phyloP scores from a whole-genome alignment of 2,329 filamentous ascomycete species.

The Hysterium pulicare region DNA sequence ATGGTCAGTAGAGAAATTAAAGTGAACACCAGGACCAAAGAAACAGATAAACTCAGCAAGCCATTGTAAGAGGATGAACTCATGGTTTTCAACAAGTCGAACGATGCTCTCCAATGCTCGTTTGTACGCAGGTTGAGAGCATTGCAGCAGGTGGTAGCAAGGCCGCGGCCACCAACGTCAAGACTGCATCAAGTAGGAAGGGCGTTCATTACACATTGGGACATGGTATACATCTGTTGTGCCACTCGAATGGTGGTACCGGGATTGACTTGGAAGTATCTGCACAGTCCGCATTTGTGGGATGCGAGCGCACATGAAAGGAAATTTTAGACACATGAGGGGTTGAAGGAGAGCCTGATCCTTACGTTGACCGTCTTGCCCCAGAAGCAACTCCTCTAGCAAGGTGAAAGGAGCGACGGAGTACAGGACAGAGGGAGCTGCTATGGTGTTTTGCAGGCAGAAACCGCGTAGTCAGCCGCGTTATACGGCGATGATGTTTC shows the following conservation, averaged over 20 bases:
- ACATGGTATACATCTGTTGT: constrained; percentile 32
- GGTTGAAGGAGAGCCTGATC: not conserved
- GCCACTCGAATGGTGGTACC: constrained; percentile 31
- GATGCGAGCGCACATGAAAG: constrained; percentile 1
- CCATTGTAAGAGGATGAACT: constrained; percentile 21
- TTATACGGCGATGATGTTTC: too few species aligned
- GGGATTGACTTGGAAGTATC: constrained; percentile 23
- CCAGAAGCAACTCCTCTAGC: not conserved
- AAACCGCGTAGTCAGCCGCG: too few species aligned
- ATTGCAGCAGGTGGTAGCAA: constrained; percentile 29
- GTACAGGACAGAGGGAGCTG: not conserved
- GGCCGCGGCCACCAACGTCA: constrained; percentile 26
- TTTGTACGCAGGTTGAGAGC: constrained; percentile 22
- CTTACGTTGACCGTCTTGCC: constrained; percentile 5
- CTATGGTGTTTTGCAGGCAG: too few species aligned
- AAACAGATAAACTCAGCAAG: constrained; percentile 17
- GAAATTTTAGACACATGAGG: not conserved
- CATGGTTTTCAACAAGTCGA: constrained; percentile 29
- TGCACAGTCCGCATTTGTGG: constrained; percentile 5
- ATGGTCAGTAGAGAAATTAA: constrained; percentile 34
- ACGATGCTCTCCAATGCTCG: constrained; percentile 18
- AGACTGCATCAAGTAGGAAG: constrained; percentile 18
- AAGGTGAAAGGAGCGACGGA: not conserved
- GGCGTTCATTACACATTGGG: constrained; percentile 27
- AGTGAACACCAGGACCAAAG: constrained; percentile 10